Evolutionary conservation across 1,139 yeast species (phyloP).

Genomic region (Saccharomycopsis hybrid): DNA sequence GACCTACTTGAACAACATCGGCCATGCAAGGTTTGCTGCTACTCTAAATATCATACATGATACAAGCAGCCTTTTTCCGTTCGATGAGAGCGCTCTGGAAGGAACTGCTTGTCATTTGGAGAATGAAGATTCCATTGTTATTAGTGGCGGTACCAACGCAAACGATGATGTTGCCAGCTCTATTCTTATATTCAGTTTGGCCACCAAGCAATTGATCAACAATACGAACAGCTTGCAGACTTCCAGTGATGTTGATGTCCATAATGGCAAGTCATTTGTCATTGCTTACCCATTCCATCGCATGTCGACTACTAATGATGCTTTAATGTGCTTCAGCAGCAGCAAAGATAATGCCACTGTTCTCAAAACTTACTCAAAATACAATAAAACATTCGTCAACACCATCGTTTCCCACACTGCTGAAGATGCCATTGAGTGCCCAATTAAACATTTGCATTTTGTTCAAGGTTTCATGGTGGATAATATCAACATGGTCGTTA

Average conservation of each 20-base stretch:
- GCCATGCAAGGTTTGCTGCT: background rate
- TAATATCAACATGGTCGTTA: conserved; percentile 5
- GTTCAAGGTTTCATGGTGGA: conserved; percentile 6
- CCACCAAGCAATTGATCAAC: background rate
- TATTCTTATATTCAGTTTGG: background rate
- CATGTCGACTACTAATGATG: background rate
- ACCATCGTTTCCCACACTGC: too few relatives aligned
- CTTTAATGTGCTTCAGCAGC: background rate
- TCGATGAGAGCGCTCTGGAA: too few relatives aligned
- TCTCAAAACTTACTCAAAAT: background rate
- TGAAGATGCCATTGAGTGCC: too few relatives aligned
- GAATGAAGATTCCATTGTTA: conserved; percentile 10
- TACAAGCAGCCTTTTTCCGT: conserved; percentile 1
- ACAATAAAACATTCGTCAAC: background rate
- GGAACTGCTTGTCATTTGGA: too few relatives aligned
- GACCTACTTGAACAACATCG: background rate
- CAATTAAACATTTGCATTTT: background rate
- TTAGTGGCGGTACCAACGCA: conserved; percentile 5
- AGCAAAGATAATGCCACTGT: background rate
- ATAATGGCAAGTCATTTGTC: background rate
- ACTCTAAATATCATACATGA: conserved; percentile 8
- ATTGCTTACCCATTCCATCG: background rate
- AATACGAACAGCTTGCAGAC: background rate
- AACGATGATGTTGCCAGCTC: background rate
- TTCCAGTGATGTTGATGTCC: background rate